Conservation (phyloP, 2,329 filamentous ascomycete species). For the Calonectria leucothoes region DNA sequence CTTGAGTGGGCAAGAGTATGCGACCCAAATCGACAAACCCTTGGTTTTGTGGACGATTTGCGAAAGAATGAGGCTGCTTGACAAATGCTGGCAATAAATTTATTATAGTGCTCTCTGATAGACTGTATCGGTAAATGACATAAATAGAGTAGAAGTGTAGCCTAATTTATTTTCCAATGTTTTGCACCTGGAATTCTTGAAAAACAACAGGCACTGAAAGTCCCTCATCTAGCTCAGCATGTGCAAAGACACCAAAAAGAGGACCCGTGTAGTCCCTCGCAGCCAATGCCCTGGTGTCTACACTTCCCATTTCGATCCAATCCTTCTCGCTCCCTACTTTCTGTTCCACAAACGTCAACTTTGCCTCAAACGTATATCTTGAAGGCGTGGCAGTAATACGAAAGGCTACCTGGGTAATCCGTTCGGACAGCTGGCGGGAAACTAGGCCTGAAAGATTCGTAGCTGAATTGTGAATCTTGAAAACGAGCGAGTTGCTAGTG, state of each 20-base stretch:
- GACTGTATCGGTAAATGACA: no score
- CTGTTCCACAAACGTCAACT: neutral
- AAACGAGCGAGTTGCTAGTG: neutral
- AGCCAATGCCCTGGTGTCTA: neutral
- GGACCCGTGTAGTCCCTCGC: neutral
- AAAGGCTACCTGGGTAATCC: neutral
- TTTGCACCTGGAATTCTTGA: neutral
- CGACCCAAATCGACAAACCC: no score
- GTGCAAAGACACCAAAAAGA: neutral
- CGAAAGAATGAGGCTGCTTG: no score
- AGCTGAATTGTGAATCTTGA: constrained; percentile 1
- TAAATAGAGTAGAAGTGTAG: no score
- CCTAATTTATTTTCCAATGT: neutral
- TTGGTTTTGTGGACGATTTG: no score
- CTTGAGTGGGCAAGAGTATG: no score
- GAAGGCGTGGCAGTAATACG: neutral
- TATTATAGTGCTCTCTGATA: no score
- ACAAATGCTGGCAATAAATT: no score
- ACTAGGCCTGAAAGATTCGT: neutral
- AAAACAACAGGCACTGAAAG: neutral
- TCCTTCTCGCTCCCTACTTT: neutral
- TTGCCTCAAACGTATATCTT: neutral
- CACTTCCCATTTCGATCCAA: neutral
- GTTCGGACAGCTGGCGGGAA: neutral
- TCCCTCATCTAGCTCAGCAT: neutral